Evolutionary conservation across 106 monocot species (phyloP).

Genomic region (Phalaenopsis equestris): DNA sequence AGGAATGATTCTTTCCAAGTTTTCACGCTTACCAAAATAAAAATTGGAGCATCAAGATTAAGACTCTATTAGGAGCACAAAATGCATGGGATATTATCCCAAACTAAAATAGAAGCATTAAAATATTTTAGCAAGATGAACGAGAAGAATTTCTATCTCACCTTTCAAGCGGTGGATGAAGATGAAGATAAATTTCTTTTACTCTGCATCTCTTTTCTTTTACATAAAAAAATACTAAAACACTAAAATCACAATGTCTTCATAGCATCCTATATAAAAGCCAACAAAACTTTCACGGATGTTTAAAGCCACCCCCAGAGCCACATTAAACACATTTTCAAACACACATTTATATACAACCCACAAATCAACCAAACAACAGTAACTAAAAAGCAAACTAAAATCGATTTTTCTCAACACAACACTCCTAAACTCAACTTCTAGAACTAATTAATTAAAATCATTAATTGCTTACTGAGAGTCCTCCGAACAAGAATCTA

Average conservation of each 20-base stretch:
- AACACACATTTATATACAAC: not conserved
- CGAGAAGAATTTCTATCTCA: too few species aligned
- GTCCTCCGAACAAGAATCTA: slow-evolving; percentile 18
- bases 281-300: not conserved
- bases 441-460: not conserved
- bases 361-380: not conserved
- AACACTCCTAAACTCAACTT: not conserved
- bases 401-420: not conserved
- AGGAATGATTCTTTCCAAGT: too few species aligned
- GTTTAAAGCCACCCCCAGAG: not conserved
- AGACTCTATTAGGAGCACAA: too few species aligned
- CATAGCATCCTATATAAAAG: not conserved
- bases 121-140: too few species aligned
- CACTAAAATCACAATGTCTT: not conserved
- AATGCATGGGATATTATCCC: too few species aligned
- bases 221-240: too few species aligned
- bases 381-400: not conserved
- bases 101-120: too few species aligned
- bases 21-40: too few species aligned
- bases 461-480: not conserved
- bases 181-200: too few species aligned
- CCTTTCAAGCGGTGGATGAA: too few species aligned
- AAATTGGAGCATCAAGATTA: too few species aligned
- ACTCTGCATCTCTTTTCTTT: too few species aligned
- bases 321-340: not conserved